phyloP scores from a whole-genome alignment of 306 rosid genomes.

The Sicyos baderoa region DNA sequence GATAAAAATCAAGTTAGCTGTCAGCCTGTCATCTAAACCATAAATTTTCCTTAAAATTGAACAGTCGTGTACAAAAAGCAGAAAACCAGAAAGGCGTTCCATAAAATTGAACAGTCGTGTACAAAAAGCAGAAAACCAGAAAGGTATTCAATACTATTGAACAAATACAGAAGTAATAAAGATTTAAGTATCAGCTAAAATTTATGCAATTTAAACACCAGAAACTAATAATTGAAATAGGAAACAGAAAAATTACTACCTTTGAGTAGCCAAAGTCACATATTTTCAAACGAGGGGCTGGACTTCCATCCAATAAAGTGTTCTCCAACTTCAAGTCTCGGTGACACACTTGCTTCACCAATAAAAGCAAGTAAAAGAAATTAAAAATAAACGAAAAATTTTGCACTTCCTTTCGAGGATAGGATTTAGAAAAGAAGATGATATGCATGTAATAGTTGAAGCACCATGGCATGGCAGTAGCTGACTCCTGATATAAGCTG shows the following conservation, averaged over 20 bases:
- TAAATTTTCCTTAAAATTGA: background rate
- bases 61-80: background rate
- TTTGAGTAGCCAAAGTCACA: conserved; percentile 97
- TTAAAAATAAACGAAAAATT: conserved; percentile 1
- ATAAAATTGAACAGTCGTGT: background rate
- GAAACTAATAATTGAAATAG: conserved; percentile 4
- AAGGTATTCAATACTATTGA: background rate
- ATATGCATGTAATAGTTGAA: conserved; percentile 12
- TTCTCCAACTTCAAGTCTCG: conserved; percentile 93
- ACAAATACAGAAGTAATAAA: background rate
- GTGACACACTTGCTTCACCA: conserved; percentile 88
- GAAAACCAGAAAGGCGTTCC: background rate
- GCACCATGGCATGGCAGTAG: conserved; percentile 88
- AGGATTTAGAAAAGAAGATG: conserved; percentile 1
- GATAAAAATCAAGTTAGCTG: conserved; percentile 8
- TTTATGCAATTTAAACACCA: background rate
- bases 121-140: background rate
- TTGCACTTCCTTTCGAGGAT: conserved; percentile 5
- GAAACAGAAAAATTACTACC: conserved; percentile 32
- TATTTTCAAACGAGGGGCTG: conserved; percentile 76
- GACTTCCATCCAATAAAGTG: conserved; percentile 85
- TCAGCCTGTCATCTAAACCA: conserved; percentile 13
- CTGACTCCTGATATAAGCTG: conserved; percentile 96
- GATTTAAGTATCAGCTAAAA: background rate
- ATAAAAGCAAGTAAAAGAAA: conserved; percentile 21